These are phyloP conservation scores for Fusarium sterilihyphosum DNA, from an alignment of 2,329 filamentous ascomycete genomes.

Conservation along the genomic window DNA sequence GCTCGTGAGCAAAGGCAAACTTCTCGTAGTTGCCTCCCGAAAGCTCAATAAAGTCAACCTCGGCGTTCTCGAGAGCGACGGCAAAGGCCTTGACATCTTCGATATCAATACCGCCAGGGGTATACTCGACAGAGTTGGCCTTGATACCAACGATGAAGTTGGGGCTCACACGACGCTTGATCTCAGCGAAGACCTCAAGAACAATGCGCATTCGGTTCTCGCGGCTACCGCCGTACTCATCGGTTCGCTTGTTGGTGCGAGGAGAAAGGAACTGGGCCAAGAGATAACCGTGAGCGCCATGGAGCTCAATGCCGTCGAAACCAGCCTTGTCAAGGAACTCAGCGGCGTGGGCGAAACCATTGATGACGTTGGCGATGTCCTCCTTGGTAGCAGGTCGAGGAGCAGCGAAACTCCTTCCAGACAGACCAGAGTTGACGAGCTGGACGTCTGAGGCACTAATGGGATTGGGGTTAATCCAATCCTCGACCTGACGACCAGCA, in stretches of 20 bases:
- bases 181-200: constrained; percentile 51
- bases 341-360: constrained; percentile 48
- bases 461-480: constrained; percentile 27
- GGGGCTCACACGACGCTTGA: constrained; percentile 58
- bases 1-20: constrained; percentile 59
- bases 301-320: constrained; percentile 29
- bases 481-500: constrained; percentile 30
- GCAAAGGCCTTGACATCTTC: constrained; percentile 60
- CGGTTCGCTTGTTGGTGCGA: constrained; percentile 59
- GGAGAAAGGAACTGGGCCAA: constrained; percentile 59
- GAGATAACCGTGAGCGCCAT: constrained; percentile 53
- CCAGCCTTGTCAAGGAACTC: constrained; percentile 52
- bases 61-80: constrained; percentile 56
- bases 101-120: constrained; percentile 59
- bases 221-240: constrained; percentile 58
- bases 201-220: constrained; percentile 56
- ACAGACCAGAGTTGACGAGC: constrained; percentile 64
- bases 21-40: constrained; percentile 67
- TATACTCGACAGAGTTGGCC: constrained; percentile 64
- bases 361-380: constrained; percentile 17
- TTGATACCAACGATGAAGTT: constrained; percentile 62
- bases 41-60: constrained; percentile 67
- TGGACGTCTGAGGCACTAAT: constrained; percentile 64
- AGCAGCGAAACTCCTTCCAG: constrained; percentile 52
- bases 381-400: constrained; percentile 23